Percentiles rank a stretch among this genome's conserved stretches.
Conservation (phyloP, 2,329 filamentous ascomycete species). For the Alternaria gansuensis region DNA sequence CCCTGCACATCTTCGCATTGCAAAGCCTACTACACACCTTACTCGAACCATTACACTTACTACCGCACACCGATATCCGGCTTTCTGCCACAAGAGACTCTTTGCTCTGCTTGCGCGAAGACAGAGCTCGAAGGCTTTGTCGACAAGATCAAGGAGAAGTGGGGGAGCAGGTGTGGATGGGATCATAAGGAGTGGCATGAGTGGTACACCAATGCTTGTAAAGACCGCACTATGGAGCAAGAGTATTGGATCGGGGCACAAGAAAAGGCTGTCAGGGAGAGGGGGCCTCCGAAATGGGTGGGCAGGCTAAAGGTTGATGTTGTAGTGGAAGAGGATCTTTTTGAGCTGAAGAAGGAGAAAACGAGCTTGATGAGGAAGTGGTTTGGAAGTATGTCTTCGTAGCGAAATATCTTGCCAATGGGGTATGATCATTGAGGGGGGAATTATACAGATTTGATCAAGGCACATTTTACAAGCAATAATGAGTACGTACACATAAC, state of each 20-base stretch:
- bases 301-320: conserved; percentile 9
- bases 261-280: conserved; percentile 38
- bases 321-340: conserved; percentile 19
- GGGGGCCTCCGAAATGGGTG: conserved; percentile 16
- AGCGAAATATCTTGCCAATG: neutral
- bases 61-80: conserved; percentile 29
- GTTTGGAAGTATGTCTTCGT: conserved; percentile 25
- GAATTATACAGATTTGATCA: neutral
- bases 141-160: conserved; percentile 32
- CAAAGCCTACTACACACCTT: conserved; percentile 37
- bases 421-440: neutral
- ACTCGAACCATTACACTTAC: conserved; percentile 36
- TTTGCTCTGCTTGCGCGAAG: conserved; percentile 42
- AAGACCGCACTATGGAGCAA: conserved; percentile 33
- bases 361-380: conserved; percentile 32
- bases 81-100: conserved; percentile 32
- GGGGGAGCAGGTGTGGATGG: conserved; percentile 31
- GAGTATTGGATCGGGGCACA: conserved; percentile 46
- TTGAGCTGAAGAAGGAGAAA: conserved; percentile 13
- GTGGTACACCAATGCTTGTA: conserved; percentile 34
- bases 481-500: neutral
- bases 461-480: neutral
- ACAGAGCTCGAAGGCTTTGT: conserved; percentile 38
- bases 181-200: conserved; percentile 38
- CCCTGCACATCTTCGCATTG: conserved; percentile 40